A percentile compares a stretch with the other conserved stretches of the same genome.
phyloP scores from a whole-genome alignment of 352 stramenopile genomes.

The Globisporangium okanoganense region DNA sequence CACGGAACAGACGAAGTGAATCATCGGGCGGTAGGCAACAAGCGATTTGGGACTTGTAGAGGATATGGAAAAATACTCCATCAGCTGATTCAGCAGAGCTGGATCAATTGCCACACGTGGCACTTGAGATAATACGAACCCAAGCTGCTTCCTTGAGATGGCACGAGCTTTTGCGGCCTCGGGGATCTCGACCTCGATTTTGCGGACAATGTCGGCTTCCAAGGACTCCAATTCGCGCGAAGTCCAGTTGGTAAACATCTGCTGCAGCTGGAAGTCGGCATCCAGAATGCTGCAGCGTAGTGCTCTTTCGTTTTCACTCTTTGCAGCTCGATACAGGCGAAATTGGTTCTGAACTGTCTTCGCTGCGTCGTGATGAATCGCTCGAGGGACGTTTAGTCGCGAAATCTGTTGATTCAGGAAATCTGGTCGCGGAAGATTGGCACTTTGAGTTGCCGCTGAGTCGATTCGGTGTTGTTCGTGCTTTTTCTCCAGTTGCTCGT shows the following conservation, averaged over 20 bases:
- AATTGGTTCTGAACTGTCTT: conserved; percentile 37
- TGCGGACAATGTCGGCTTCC: conserved; percentile 26
- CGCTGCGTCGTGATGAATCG: conserved; percentile 42
- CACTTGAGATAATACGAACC: conserved; percentile 46
- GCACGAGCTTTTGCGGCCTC: conserved; percentile 22
- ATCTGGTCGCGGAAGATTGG: conserved; percentile 13
- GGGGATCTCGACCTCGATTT: conserved; percentile 37
- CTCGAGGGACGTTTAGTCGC: conserved; percentile 28
- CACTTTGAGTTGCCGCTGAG: neutral
- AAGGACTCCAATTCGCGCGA: conserved; percentile 34
- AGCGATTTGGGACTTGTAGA: conserved; percentile 5
- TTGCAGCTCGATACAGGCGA: conserved; percentile 28
- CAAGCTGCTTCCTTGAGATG: conserved; percentile 47
- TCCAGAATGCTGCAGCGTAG: conserved; percentile 23
- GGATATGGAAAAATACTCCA: conserved; percentile 37
- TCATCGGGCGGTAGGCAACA: conserved; percentile 38
- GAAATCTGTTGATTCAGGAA: conserved; percentile 22
- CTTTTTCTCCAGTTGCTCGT: conserved; percentile 64
- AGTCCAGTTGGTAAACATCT: conserved; percentile 36
- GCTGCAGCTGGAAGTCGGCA: conserved; percentile 33
- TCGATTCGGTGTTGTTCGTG: conserved; percentile 26
- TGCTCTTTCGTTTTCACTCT: neutral
- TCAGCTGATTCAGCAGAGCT: conserved; percentile 31
- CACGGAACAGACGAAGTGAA: conserved; percentile 45
- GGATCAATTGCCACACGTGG: conserved; percentile 39